Evolutionary conservation across 1,284 basidiomycete genomes (phyloP).

Genomic region (Ganoderma meredithae): DNA sequence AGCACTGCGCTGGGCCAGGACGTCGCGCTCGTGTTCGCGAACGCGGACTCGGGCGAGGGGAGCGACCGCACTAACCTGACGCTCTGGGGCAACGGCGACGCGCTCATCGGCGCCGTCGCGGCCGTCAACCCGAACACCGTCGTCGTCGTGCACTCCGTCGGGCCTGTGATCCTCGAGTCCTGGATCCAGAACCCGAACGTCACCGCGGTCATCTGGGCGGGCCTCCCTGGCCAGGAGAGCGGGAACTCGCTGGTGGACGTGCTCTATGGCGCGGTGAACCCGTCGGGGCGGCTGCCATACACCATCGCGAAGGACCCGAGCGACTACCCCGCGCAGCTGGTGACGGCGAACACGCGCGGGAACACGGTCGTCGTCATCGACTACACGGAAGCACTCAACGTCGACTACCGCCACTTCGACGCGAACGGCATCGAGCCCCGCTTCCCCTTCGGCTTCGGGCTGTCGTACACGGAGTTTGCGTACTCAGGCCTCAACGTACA

Average conservation of each 20-base stretch:
- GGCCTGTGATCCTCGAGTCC: constrained; percentile 74
- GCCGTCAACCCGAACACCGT: constrained; percentile 76
- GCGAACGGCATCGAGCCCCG: constrained; percentile 64
- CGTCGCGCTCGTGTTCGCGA: constrained; percentile 78
- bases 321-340: constrained; percentile 74
- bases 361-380: constrained; percentile 51
- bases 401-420: constrained; percentile 86
- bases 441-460: constrained; percentile 84
- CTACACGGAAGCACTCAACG: constrained; percentile 74
- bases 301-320: constrained; percentile 74
- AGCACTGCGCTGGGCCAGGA: constrained; percentile 58
- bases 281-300: constrained; percentile 80
- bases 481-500: constrained; percentile 63
- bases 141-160: constrained; percentile 80
- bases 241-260: constrained; percentile 82
- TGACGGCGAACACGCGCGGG: constrained; percentile 34
- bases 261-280: constrained; percentile 77
- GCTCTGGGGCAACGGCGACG: constrained; percentile 41
- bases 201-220: constrained; percentile 76
- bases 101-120: constrained; percentile 10
- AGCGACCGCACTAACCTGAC: constrained; percentile 86
- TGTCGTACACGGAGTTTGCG: constrained; percentile 85
- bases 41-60: constrained; percentile 76
- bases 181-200: constrained; percentile 85
- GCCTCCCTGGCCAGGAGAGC: constrained; percentile 76